Base-by-base conservation (phyloP, 176 grass and related monocot species). In the maize (Zea mays) region DNA sequence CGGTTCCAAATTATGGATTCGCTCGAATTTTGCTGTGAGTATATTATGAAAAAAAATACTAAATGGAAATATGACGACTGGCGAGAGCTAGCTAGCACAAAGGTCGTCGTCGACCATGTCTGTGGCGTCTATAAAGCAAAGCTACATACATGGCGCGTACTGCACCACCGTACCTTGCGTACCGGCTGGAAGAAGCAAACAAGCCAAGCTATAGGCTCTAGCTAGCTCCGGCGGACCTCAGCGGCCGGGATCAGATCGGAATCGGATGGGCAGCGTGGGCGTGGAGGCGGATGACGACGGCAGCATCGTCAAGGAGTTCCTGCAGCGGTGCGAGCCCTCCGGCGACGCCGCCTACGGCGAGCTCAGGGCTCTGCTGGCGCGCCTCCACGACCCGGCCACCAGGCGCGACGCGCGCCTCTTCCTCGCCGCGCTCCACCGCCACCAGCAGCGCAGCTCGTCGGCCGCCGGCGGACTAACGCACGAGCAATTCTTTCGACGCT, bases 331-430 rank as follows among this genome's bases (percentile, higher is more conserved):
- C 71, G 40, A 49, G 12, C 33, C 71, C 38, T 88, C 86, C 40
- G 76, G 71, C 3, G 86, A 88, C 71, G 81, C 71, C 8, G 86
- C 86, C 13, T 88, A 88, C 77, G 81, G 8, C 9, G 86, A 75
- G 86, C 86, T 88, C 14, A 84, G 16, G 71, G 71, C 72, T 2
- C 45, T 88, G 58, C 82, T 88, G 33, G n/a, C 0, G 0, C 55
- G 57, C 33, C 86, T 88, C 13, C 71, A 84, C 14, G 76, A 88
- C 55, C 81, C 81, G 5, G 17, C 56, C 39, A 84, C 86, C 13
- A 33, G 81, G 56, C 47, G 72, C 76, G 6, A 46, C 7, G 86
- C 71, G 0, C 82, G 86, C 27, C 17, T 65, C n/a, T 88, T 88
- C 71, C 86, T 88, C 5, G 3, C 71, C 10, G 65, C n/a, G 1